A percentile compares a stretch with the other conserved stretches of the same genome.
Evolutionary conservation across 1,284 basidiomycete species (phyloP).

Genomic region (Pulveroboletus sp.): DNA sequence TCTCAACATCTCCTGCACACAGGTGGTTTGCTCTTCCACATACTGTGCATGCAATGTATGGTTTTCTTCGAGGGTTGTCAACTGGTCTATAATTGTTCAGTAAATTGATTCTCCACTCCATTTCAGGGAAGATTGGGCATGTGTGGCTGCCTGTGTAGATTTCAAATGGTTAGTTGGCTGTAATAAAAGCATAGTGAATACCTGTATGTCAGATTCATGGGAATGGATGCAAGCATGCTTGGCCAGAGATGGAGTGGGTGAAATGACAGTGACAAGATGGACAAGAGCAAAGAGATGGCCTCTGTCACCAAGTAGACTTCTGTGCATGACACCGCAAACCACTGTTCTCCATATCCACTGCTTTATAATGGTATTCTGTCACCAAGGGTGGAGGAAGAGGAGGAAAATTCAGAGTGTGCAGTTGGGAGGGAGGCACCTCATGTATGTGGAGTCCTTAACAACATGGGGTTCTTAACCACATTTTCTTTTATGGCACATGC

Average conservation of each 20-base stretch:
- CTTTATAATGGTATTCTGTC: not conserved
- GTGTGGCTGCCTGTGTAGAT: constrained; percentile 7
- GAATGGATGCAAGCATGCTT: constrained; percentile 7
- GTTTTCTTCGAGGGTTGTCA: constrained; percentile 84
- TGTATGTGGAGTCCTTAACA: constrained; percentile 5
- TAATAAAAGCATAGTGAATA: not conserved
- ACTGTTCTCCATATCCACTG: not conserved
- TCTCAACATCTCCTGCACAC: constrained; percentile 73
- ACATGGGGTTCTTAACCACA: constrained; percentile 12
- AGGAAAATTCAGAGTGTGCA: not conserved
- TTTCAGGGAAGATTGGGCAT: constrained; percentile 10
- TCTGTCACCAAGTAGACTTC: constrained; percentile 17
- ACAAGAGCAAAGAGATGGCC: constrained; percentile 21
- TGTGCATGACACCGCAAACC: not conserved
- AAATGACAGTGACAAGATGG: constrained; percentile 2
- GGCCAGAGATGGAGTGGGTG: not conserved
- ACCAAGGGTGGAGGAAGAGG: not conserved
- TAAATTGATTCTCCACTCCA: constrained; percentile 88
- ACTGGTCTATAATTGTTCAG: constrained; percentile 91
- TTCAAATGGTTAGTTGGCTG: constrained; percentile 1
- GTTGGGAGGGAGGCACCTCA: constrained; percentile 1
- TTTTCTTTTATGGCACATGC: constrained; percentile 27
- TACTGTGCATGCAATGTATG: constrained; percentile 86
- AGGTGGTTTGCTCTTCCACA: constrained; percentile 85
- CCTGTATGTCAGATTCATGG: constrained; percentile 11